Conservation (phyloP, 805 yeast species). For the Nakazawaea holstii region DNA sequence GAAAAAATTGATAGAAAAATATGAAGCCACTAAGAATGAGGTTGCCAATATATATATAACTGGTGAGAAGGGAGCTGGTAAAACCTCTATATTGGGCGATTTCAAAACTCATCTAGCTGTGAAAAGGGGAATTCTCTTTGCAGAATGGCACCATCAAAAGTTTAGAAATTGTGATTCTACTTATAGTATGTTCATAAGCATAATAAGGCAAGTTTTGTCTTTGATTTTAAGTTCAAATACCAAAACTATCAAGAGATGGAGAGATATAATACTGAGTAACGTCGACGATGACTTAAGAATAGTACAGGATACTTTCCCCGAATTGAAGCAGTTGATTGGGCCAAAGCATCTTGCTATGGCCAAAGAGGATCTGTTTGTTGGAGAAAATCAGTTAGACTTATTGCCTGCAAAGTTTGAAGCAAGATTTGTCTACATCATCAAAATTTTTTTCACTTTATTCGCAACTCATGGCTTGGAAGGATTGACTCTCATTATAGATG, state of each 20-base stretch:
- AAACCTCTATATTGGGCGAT: conserved; percentile 35
- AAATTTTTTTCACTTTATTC: conserved; percentile 34
- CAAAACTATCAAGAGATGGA: conserved; percentile 31
- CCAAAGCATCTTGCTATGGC: conserved; percentile 27
- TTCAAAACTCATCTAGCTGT: conserved; percentile 27
- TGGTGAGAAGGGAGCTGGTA: conserved; percentile 44
- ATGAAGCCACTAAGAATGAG: conserved; percentile 17
- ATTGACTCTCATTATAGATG: conserved; percentile 39
- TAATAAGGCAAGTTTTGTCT: conserved; percentile 27
- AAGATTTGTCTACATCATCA: conserved; percentile 35
- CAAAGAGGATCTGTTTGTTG: conserved; percentile 15
- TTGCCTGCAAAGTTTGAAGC: conserved; percentile 30
- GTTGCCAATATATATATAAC: conserved; percentile 26
- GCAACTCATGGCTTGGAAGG: conserved; percentile 28
- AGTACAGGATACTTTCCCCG: conserved; percentile 38
- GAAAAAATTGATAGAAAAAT: conserved; percentile 17
- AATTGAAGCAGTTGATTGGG: conserved; percentile 37
- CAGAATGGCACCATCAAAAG: conserved; percentile 23
- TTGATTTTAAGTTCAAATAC: conserved; percentile 36
- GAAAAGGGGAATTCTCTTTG: conserved; percentile 24
- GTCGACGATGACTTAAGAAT: conserved; percentile 36
- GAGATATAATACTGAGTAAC: conserved; percentile 31
- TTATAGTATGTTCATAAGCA: conserved; percentile 13
- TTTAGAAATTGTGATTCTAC: conserved; percentile 20
- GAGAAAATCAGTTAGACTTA: conserved; percentile 10